A percentile compares a stretch with the other conserved stretches of the same genome.
phyloP scores from a whole-genome alignment of 805 yeast genomes.

The Kluyveromyces siamensis region DNA sequence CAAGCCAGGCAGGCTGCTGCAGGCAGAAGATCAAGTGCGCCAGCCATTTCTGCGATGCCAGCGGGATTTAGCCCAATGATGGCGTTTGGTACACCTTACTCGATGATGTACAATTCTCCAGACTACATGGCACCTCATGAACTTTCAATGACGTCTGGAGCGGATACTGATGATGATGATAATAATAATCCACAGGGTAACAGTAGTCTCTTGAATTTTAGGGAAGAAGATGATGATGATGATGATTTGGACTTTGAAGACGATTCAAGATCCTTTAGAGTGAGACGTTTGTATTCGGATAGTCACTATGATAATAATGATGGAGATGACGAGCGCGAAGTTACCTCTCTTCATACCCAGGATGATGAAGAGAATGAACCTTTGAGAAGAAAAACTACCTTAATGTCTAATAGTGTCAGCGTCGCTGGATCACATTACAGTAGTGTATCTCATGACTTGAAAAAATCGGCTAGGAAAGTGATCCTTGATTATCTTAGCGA shows the following conservation, averaged over 20 bases:
- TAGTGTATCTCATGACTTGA: not conserved
- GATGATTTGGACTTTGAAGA: conserved; percentile 6
- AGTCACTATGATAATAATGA: not conserved
- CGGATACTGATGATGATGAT: conserved; percentile 1
- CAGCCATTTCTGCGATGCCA: not conserved
- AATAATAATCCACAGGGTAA: conserved; percentile 1
- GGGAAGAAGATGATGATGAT: conserved; percentile 4
- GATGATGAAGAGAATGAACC: not conserved
- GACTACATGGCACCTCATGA: not conserved
- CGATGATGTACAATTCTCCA: not conserved
- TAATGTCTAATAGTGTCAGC: conserved; percentile 1
- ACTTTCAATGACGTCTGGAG: not conserved
- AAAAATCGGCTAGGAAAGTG: not conserved
- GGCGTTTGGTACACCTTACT: conserved; percentile 1
- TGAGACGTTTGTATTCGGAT: not conserved
- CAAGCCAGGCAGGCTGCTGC: not conserved
- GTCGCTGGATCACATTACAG: conserved; percentile 2
- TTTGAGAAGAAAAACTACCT: conserved; percentile 1
- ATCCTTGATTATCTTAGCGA: conserved; percentile 15
- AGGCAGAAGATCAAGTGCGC: not conserved
- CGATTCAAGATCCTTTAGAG: conserved; percentile 5
- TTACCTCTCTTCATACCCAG: not conserved
- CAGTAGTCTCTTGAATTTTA: not conserved
- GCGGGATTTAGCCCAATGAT: conserved; percentile 3
- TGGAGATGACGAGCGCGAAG: conserved; percentile 4